Evolutionary conservation across 257 asterid species (phyloP).

Genomic region (Coffea eugenioides): DNA sequence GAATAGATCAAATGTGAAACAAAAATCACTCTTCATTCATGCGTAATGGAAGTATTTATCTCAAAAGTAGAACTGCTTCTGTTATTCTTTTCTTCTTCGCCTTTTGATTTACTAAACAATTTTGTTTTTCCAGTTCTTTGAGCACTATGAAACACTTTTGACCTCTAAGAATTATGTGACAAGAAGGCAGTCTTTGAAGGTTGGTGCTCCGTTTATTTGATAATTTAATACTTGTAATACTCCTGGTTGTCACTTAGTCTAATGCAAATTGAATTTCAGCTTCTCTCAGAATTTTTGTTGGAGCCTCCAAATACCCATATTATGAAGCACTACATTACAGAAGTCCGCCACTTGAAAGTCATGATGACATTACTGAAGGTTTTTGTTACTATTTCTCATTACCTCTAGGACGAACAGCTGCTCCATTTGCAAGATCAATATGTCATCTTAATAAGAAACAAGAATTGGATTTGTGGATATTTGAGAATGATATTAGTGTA

Average conservation of each 20-base stretch:
- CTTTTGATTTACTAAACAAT: conserved; percentile 14
- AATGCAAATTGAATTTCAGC: conserved; percentile 50
- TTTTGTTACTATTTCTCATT: conserved; percentile 26
- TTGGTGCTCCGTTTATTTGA: conserved; percentile 32
- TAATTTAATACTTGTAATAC: conserved; percentile 24
- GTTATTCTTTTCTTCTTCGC: not conserved
- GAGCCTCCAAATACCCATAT: conserved; percentile 86
- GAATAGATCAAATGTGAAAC: not conserved
- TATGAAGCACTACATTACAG: conserved; percentile 89
- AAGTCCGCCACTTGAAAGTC: conserved; percentile 80
- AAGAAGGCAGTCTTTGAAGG: conserved; percentile 98
- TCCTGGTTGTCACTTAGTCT: conserved; percentile 30
- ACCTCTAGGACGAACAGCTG: conserved; percentile 16
- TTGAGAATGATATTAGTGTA: not conserved
- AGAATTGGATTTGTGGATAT: not conserved
- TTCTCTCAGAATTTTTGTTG: conserved; percentile 88
- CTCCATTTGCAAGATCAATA: not conserved
- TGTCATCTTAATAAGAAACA: not conserved
- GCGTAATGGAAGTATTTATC: not conserved
- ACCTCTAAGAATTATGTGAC: conserved; percentile 84
- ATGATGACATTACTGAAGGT: conserved; percentile 95
- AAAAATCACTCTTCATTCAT: not conserved
- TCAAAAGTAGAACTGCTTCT: not conserved
- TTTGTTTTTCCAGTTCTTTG: conserved; percentile 69
- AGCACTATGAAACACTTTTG: conserved; percentile 82